Evolutionary conservation across 75 land plant genomes (phyloP).

Genomic region (Gnetum montanum): DNA sequence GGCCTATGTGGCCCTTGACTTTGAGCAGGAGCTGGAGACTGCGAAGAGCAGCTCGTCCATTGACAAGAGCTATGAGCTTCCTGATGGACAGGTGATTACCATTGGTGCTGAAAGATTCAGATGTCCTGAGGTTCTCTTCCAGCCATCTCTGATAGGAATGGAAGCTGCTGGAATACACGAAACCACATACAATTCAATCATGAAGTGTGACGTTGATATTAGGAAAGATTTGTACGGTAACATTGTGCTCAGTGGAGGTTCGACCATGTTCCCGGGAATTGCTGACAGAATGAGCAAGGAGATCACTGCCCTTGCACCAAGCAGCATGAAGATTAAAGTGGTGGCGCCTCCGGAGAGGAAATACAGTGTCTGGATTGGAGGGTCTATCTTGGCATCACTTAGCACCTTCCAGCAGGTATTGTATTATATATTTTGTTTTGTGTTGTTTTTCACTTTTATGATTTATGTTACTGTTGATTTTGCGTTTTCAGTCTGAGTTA

Average conservation of each 20-base stretch:
- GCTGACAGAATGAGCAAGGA: constrained; percentile 47
- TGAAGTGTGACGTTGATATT: constrained; percentile 46
- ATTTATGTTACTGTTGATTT: background rate
- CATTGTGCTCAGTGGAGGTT: constrained; percentile 46
- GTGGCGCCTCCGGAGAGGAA: constrained; percentile 48
- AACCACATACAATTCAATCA: constrained; percentile 42
- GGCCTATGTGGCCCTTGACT: constrained; percentile 42
- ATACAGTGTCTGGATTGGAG: constrained; percentile 45
- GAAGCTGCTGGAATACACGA: constrained; percentile 44
- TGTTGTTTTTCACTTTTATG: background rate
- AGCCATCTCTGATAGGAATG: constrained; percentile 45
- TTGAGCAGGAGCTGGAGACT: constrained; percentile 39
- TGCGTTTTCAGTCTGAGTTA: background rate
- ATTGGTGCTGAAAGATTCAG: constrained; percentile 44
- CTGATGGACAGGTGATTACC: constrained; percentile 45
- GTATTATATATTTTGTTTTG: constrained; percentile 7
- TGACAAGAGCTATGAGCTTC: constrained; percentile 43
- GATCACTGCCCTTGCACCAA: constrained; percentile 34
- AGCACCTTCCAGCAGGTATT: constrained; percentile 47
- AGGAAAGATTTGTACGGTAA: constrained; percentile 39
- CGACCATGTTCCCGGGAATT: constrained; percentile 45
- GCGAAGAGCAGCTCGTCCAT: constrained; percentile 23
- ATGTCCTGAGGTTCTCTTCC: constrained; percentile 44
- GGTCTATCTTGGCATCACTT: constrained; percentile 34
- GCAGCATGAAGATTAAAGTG: constrained; percentile 51